Evolutionary conservation across 2,329 filamentous ascomycete species (phyloP), one percentile per base, ranked within the genome.

Genomic region (Trichoderma sp.): DNA sequence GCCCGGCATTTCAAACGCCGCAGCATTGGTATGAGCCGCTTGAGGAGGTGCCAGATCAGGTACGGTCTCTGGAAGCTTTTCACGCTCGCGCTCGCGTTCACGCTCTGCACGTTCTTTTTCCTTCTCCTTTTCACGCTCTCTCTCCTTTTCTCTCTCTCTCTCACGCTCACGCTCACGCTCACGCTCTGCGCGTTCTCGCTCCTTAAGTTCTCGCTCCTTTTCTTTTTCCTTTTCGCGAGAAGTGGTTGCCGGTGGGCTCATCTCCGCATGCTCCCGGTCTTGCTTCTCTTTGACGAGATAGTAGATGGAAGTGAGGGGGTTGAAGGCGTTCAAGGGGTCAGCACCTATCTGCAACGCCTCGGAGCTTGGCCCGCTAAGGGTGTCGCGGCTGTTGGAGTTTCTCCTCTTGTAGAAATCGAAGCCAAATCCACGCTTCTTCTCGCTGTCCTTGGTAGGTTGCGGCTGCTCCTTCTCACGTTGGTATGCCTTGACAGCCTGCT

Each of bases 401-500:
- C 94, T 88, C 73, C 96, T 87, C 81, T 97, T 97, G 82, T 98
- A 99, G 76, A 99, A 98, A 77, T 97, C 95, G 74, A 98, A 97
- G 5, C 87, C 88, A 72, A 97, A 95, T 11, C 93, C 92, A 67
- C 95, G 89, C 77, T 89, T 91, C 82, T 94, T 96, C 80, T 97
- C 94, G n/a, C 85, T 83, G 18, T 90, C 89, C 77, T 82, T 89
- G 77, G 71, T 87, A 75, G 77, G 86, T 78, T 77, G 89, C 73
- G 79, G 85, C 72, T 81, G 79, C 63, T 87, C 91, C 77, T 82
- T 90, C 81, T 89, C 93, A 75, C 86, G 89, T 74, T 89, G 89
- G 46, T 89, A 87, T 14, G 90, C 81, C 67, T 89, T 87, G n/a
- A 97, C 85, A 6, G 93, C 94, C 69, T 90, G 89, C 75, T 97